phyloP scores from a whole-genome alignment of 2,329 filamentous ascomycete species.

The Penicillium polonicum region DNA sequence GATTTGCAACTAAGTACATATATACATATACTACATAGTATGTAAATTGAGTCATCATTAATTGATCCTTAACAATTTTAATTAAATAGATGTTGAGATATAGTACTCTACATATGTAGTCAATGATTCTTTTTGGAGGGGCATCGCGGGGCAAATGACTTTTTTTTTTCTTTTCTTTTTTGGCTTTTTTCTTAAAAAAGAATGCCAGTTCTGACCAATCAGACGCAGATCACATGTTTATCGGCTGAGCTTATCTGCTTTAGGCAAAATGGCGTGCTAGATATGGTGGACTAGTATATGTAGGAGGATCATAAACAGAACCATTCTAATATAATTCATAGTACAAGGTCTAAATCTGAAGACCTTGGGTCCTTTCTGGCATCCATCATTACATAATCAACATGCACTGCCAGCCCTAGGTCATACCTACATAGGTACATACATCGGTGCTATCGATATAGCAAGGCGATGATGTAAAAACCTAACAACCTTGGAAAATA shows the following conservation, averaged over 20 bases:
- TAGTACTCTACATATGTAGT: neutral
- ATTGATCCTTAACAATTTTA: neutral
- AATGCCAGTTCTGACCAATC: neutral
- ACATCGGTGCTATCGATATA: too few species aligned
- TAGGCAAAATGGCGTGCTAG: neutral
- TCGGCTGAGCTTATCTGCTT: conserved; percentile 4
- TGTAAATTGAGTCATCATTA: neutral
- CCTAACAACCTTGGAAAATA: too few species aligned
- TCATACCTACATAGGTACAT: too few species aligned
- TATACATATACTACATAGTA: neutral
- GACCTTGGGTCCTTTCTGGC: neutral
- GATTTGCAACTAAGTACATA: neutral
- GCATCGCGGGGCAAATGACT: conserved; percentile 2
- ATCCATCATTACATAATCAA: too few species aligned
- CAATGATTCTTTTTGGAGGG: neutral
- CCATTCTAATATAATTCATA: too few species aligned
- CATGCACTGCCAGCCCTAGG: too few species aligned
- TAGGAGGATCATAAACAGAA: too few species aligned
- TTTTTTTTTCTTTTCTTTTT: neutral
- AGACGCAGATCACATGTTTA: neutral
- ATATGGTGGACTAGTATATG: too few species aligned
- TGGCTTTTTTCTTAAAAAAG: neutral
- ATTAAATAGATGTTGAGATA: neutral
- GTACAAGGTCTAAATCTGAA: neutral
- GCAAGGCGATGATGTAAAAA: too few species aligned